These are phyloP conservation scores for Actinidia chinensis DNA, from an alignment of 179 eudicot genomes.

Conservation along the genomic window DNA sequence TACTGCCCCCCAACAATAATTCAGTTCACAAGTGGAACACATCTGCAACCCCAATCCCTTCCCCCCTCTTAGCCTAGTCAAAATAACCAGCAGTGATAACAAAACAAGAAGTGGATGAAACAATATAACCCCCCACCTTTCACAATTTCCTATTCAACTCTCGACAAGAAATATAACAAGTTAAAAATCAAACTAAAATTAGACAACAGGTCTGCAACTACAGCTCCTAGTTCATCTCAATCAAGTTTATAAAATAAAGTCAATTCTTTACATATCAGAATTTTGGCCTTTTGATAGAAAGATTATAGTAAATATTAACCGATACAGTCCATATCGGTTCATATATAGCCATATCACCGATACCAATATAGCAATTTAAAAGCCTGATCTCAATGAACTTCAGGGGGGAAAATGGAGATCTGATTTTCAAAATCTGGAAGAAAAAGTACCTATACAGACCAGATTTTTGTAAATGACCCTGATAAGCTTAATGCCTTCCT, in stretches of 20 bases:
- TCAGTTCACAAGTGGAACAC: slow-evolving; percentile 28
- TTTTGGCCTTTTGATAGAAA: too few species aligned
- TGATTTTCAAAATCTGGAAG: slow-evolving; percentile 8
- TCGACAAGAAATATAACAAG: neutral
- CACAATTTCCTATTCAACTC: slow-evolving; percentile 2
- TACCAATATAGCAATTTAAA: too few species aligned
- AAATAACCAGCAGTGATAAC: neutral
- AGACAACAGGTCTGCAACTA: neutral
- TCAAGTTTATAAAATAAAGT: too few species aligned
- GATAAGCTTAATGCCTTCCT: slow-evolving; percentile 22
- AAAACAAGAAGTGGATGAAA: neutral
- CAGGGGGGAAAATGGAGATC: neutral
- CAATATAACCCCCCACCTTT: neutral
- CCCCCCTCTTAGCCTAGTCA: neutral
- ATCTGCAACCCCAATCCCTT: slow-evolving; percentile 17
- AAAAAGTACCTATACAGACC: slow-evolving; percentile 24
- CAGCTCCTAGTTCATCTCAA: neutral
- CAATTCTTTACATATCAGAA: too few species aligned
- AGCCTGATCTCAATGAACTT: neutral
- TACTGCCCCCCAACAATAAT: slow-evolving; percentile 34
- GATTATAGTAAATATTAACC: too few species aligned
- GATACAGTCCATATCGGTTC: too few species aligned
- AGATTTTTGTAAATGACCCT: slow-evolving; percentile 37
- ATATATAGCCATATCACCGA: too few species aligned
- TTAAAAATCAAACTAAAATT: neutral